Percentiles rank a stretch among this genome's conserved stretches.
Evolutionary conservation across 2,329 filamentous ascomycete species (phyloP).

Genomic region (Colletotrichum gloeosporioides): DNA sequence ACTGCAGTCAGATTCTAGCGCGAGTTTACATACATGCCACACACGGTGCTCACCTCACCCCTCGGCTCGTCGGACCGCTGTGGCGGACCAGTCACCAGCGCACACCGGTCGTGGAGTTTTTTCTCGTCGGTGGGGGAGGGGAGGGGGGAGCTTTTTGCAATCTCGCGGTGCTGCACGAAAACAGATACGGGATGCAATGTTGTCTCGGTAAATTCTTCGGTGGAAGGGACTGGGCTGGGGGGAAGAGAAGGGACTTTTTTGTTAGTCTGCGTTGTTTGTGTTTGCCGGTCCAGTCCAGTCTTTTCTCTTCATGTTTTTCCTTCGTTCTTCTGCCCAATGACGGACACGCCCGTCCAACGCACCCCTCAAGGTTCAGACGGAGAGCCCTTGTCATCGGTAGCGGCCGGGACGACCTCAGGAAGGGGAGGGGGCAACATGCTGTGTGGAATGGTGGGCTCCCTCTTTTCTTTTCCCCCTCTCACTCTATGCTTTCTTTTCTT

Average conservation of each 20-base stretch:
- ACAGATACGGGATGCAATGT: constrained; percentile 3
- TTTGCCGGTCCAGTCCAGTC: not conserved
- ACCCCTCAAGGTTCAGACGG: not conserved
- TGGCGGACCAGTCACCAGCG: not conserved
- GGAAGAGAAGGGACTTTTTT: not conserved
- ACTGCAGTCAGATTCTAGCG: not conserved
- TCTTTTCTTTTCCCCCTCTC: not conserved
- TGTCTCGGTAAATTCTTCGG: constrained; percentile 1
- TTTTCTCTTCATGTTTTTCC: not conserved
- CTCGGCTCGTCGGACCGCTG: not conserved
- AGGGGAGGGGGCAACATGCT: not conserved
- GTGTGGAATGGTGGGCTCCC: not conserved
- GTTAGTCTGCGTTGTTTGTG: not conserved
- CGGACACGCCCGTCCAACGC: not conserved
- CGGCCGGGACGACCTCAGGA: not conserved
- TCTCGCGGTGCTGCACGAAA: constrained; percentile 2
- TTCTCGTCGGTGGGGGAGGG: not conserved
- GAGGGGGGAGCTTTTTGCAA: not conserved
- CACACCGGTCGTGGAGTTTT: not conserved
- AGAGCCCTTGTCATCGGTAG: not conserved
- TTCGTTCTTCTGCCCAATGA: not conserved
- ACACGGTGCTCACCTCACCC: not conserved
- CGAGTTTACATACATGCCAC: not conserved
- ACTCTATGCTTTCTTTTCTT: not conserved
- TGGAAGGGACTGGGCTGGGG: not conserved